Conservation (phyloP, 2,329 filamentous ascomycete genomes). For the Sclerotinia glacialis region DNA sequence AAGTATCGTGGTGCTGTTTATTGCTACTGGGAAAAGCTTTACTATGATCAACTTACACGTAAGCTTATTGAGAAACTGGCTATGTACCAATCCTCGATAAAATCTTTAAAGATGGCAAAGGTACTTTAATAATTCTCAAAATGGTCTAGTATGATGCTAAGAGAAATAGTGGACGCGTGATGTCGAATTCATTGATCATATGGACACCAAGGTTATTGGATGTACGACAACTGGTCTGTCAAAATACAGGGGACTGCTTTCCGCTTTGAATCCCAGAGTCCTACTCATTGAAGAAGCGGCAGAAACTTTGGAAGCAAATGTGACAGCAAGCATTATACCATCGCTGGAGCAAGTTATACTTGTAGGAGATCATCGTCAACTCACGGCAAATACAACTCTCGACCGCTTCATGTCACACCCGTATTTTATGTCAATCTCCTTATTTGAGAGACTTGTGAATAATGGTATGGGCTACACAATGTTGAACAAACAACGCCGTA, state of each 20-base stretch:
- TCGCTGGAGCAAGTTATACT: slow-evolving; percentile 63
- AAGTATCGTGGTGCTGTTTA: slow-evolving; percentile 36
- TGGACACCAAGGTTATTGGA: slow-evolving; percentile 40
- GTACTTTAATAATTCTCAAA: slow-evolving; percentile 19
- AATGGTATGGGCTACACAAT: slow-evolving; percentile 55
- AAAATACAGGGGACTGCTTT: slow-evolving; percentile 63
- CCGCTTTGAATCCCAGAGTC: slow-evolving; percentile 57
- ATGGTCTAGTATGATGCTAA: not conserved
- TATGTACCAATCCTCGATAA: slow-evolving; percentile 30
- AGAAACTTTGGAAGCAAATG: slow-evolving; percentile 53
- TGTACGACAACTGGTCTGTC: slow-evolving; percentile 65
- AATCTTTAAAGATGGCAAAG: slow-evolving; percentile 30
- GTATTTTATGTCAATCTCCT: slow-evolving; percentile 60
- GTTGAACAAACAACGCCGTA: slow-evolving; percentile 60
- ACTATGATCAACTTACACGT: slow-evolving; percentile 29
- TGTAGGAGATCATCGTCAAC: slow-evolving; percentile 68
- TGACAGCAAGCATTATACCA: slow-evolving; percentile 58
- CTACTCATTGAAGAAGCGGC: slow-evolving; percentile 70
- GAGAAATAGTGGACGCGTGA: slow-evolving; percentile 25
- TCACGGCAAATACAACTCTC: slow-evolving; percentile 59
- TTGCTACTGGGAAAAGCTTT: slow-evolving; percentile 34
- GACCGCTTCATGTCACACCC: slow-evolving; percentile 53
- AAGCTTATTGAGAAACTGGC: slow-evolving; percentile 26
- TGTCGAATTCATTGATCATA: slow-evolving; percentile 59
- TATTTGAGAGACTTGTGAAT: slow-evolving; percentile 65